Evolutionary conservation across 164 flowering plant genomes (phyloP).

Genomic region (Chimonanthus praecox): DNA sequence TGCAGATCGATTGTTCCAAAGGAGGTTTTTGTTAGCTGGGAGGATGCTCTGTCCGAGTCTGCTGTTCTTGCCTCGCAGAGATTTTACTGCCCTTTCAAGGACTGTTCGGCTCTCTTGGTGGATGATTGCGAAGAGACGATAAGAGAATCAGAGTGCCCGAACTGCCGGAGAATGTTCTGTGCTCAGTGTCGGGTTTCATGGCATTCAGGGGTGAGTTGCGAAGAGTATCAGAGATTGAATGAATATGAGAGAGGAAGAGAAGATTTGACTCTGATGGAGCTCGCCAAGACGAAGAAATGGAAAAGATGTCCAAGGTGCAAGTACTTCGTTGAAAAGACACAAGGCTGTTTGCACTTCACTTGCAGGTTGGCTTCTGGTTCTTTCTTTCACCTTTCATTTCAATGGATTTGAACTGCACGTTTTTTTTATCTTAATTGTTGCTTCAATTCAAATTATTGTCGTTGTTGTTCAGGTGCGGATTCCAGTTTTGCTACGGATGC

Average conservation of each 20-base stretch:
- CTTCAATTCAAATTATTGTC: not conserved
- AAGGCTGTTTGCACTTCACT: conserved; percentile 32
- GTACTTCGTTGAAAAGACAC: conserved; percentile 35
- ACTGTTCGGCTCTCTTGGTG: conserved; percentile 16
- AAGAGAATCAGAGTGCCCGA: conserved; percentile 27
- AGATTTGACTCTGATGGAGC: conserved; percentile 28
- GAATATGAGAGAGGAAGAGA: conserved; percentile 17
- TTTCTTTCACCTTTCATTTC: not conserved
- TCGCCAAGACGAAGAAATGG: conserved; percentile 40
- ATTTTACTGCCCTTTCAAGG: conserved; percentile 20
- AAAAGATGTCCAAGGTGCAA: conserved; percentile 42
- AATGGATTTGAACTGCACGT: not conserved
- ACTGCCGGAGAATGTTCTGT: conserved; percentile 38
- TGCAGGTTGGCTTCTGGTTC: conserved; percentile 33
- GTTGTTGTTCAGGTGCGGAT: conserved; percentile 9
- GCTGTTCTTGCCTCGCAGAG: conserved; percentile 10
- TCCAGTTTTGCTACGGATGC: conserved; percentile 17
- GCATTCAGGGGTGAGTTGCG: conserved; percentile 28
- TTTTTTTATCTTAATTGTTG: not conserved
- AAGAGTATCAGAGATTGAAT: conserved; percentile 18
- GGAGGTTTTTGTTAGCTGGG: conserved; percentile 21
- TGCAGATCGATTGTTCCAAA: conserved; percentile 12
- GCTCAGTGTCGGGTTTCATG: conserved; percentile 35
- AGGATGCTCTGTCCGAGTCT: conserved; percentile 16
- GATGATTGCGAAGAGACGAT: conserved; percentile 10